Evolutionary conservation across 2,329 filamentous ascomycete species (phyloP).

Genomic region (Fusarium udum): DNA sequence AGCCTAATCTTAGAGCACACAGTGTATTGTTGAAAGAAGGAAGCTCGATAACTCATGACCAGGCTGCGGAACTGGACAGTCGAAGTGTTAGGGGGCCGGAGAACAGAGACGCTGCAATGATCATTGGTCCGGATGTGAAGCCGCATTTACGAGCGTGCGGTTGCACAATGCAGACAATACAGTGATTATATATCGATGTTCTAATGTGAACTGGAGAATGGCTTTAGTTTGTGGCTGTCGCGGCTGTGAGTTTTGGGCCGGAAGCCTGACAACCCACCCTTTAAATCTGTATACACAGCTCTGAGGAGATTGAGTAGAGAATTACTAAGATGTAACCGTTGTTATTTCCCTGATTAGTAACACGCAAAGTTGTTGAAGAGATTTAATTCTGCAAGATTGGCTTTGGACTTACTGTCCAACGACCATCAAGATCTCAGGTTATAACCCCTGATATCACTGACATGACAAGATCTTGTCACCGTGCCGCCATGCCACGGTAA

Average conservation of each 20-base stretch:
- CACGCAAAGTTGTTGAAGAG: not conserved
- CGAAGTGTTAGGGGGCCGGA: not conserved
- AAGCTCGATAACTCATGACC: not conserved
- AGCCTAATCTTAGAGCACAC: not conserved
- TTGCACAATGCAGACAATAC: not conserved
- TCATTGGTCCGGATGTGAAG: slow-evolving; percentile 6
- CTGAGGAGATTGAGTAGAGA: not conserved
- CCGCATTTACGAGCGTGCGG: not conserved
- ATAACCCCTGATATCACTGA: not conserved
- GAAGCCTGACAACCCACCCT: not conserved
- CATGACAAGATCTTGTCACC: slow-evolving; percentile 5
- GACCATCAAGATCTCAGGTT: not conserved
- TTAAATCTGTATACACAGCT: not conserved
- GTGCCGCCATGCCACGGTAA: not conserved
- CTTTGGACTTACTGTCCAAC: not conserved
- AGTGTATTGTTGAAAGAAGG: not conserved
- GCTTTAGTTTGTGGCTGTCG: not conserved
- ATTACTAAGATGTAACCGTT: not conserved
- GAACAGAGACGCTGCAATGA: not conserved
- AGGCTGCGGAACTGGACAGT: not conserved
- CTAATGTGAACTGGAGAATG: not conserved
- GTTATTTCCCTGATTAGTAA: not conserved
- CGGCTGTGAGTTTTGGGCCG: not conserved
- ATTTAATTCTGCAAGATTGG: not conserved
- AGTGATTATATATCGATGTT: not conserved